Evolutionary conservation across 1,139 yeast genomes (phyloP).

Genomic region (Sugiyamaella novakii): DNA sequence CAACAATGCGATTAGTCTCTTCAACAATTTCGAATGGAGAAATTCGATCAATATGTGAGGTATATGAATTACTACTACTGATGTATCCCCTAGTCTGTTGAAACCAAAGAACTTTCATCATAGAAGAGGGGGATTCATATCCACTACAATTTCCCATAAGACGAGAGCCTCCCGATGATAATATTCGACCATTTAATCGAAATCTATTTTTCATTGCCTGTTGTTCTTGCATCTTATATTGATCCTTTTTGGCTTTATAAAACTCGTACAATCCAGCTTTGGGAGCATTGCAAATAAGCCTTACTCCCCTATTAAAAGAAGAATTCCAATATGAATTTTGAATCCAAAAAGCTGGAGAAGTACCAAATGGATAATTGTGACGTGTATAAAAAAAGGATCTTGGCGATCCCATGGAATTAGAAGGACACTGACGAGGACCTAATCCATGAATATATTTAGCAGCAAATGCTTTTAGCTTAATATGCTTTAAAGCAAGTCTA

Average conservation of each 20-base stretch:
- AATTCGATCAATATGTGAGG: slow-evolving; percentile 10
- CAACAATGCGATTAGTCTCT: slow-evolving; percentile 8
- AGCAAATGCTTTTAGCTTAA: slow-evolving; percentile 11
- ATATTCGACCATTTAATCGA: neutral
- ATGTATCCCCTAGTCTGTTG: slow-evolving; percentile 11
- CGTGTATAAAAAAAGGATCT: slow-evolving; percentile 10
- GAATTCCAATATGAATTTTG: slow-evolving; percentile 7
- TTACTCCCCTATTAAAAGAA: neutral
- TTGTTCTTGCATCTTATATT: slow-evolving; percentile 6
- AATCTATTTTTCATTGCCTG: neutral
- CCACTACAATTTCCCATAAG: neutral
- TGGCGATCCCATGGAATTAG: too few relatives aligned
- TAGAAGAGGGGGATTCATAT: slow-evolving; percentile 1
- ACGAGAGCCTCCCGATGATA: neutral
- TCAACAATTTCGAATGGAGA: slow-evolving; percentile 16
- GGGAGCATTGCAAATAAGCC: slow-evolving; percentile 7
- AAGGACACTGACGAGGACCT: too few relatives aligned
- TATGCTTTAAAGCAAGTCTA: neutral
- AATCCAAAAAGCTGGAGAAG: slow-evolving; percentile 9
- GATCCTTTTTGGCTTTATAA: slow-evolving; percentile 2
- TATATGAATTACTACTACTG: slow-evolving; percentile 12
- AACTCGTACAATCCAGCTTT: slow-evolving; percentile 11
- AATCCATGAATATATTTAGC: neutral
- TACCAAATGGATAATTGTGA: slow-evolving; percentile 5
- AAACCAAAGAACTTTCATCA: slow-evolving; percentile 13